Evolutionary conservation across 1,284 basidiomycete species (phyloP), one percentile per base, ranked within the genome.

Genomic region (Apiotrichum montevideense): DNA sequence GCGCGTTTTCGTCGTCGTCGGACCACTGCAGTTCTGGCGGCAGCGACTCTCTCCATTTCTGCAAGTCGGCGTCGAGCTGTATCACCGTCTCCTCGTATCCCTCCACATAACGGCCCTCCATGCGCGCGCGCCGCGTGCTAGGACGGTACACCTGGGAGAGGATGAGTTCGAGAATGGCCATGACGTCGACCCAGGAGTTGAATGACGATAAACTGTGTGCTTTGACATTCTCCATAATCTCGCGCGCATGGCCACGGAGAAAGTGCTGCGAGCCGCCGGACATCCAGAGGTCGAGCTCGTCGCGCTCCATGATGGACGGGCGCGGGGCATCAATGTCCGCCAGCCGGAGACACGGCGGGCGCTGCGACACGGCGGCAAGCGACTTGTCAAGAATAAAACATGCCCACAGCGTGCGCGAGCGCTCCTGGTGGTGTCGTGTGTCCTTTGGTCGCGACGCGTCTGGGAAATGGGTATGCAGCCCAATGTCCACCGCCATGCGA

Each of bases 221-320:
- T 37, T 62, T 62, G 34, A 56, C 35, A 2, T 52, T 56, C 46
- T 54, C 57, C 60, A 62, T 62, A 5, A 51, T 35, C 37, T 56
- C 57, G 35, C 54, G 48, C 5, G 33, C 52, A 3, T 46, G 34
- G 9, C 53, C 51, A 7, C 47, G 47, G 1, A 61, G 46, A 11
- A 61, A 49, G 6, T 42, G 47, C n/a, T 58, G 52, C 9, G 54
- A 55, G 1, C 15, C 40, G 11, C 60, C 60, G 1, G 54, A 45
- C 10, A 62, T 54, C 60, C 60, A 62, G 6, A 62, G 52, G 52
- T 62, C 60, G 8, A 62, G 52, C 57, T 62, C 60, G 46, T 62
- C 60, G 32, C 60, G 48, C 50, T 62, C 60, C 60, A 62, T 62
- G 40, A 48, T 46, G 13, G 47, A 52, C 21, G 57, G 57, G 4